Conservation (phyloP, 352 stramenopile genomes). For the Phytopythium mirpurense region DNA sequence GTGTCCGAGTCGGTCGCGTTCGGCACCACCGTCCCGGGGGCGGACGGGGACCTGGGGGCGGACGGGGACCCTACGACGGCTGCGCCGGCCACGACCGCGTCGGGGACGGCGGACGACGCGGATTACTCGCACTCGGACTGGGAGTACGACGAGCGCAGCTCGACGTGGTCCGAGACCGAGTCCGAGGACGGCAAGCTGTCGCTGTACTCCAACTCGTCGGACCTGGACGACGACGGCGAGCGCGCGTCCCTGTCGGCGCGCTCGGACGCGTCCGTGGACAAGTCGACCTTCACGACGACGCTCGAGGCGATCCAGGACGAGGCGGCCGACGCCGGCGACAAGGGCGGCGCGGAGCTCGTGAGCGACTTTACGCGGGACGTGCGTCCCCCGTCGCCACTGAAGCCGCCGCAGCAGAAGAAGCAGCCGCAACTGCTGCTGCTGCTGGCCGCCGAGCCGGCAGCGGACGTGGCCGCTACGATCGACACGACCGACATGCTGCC, state of each 20-base stretch:
- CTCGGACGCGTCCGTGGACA: conserved; percentile 18
- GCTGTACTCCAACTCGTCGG: conserved; percentile 30
- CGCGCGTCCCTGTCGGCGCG: conserved; percentile 20
- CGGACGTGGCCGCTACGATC: conserved; percentile 36
- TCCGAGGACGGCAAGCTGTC: conserved; percentile 34
- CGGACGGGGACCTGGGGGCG: no score
- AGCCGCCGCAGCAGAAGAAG: no score
- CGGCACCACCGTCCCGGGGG: background rate
- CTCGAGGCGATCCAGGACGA: conserved; percentile 34
- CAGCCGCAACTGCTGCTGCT: no score
- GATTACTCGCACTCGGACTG: conserved; percentile 5
- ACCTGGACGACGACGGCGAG: conserved; percentile 15
- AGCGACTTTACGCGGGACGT: conserved; percentile 17
- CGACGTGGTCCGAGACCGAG: conserved; percentile 41
- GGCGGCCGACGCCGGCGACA: conserved; percentile 1
- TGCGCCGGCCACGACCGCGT: background rate
- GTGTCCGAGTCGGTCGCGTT: background rate
- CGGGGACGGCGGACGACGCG: background rate
- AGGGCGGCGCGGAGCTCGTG: conserved; percentile 9
- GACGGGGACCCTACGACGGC: background rate
- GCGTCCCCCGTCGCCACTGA: conserved; percentile 6
- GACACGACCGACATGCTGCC: conserved; percentile 47
- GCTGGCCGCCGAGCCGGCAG: conserved; percentile 3
- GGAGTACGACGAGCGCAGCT: conserved; percentile 20
- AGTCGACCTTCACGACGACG: conserved; percentile 28